These are phyloP conservation scores for Castanea crenata DNA, from an alignment of 306 rosid genomes.

Conservation along the genomic window DNA sequence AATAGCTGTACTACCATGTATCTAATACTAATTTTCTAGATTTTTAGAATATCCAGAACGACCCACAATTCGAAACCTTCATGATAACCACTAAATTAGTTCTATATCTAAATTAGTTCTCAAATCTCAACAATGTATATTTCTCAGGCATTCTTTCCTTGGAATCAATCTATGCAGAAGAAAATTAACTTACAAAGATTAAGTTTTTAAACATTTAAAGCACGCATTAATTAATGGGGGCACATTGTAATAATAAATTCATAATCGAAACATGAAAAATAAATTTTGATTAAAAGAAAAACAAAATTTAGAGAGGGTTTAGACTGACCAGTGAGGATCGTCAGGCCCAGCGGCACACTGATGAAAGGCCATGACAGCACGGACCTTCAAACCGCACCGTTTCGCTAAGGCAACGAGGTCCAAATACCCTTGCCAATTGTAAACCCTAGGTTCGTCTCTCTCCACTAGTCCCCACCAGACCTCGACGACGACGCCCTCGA, in stretches of 20 bases:
- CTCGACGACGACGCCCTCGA: constrained; percentile 86
- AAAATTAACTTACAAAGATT: not conserved
- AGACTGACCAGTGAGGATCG: constrained; percentile 64
- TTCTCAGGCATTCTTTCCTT: not conserved
- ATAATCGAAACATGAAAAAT: too few species aligned
- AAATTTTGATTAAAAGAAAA: not conserved
- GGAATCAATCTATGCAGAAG: not conserved
- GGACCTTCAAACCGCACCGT: constrained; percentile 69
- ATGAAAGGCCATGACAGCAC: constrained; percentile 76
- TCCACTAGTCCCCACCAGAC: constrained; percentile 96
- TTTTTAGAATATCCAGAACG: too few species aligned
- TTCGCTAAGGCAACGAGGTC: constrained; percentile 58
- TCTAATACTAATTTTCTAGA: too few species aligned
- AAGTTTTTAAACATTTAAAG: too few species aligned
- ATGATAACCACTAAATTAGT: not conserved
- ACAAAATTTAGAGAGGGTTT: not conserved
- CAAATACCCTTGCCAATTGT: constrained; percentile 73
- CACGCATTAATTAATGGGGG: too few species aligned
- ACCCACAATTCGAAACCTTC: not conserved
- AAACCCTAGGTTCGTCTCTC: constrained; percentile 63
- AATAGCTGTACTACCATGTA: too few species aligned
- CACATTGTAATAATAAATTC: too few species aligned
- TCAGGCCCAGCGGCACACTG: constrained; percentile 50
- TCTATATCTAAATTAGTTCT: not conserved
- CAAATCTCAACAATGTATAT: not conserved